phyloP scores from a whole-genome alignment of 495 filamentous ascomycete genomes.

The Geopyxis carbonaria region DNA sequence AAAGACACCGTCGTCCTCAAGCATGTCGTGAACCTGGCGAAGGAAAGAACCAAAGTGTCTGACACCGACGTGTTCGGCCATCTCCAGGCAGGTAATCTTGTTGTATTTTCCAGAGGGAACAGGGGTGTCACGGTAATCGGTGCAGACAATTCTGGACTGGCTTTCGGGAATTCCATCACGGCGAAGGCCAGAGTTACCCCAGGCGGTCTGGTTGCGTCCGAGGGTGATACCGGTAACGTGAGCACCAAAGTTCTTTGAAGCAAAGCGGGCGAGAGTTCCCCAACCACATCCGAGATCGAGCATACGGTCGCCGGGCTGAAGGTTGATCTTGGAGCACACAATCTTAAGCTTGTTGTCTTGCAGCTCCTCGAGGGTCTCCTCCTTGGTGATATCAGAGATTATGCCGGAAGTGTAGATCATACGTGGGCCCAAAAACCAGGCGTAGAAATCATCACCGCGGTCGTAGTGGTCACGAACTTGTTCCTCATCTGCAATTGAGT shows the following conservation, averaged over 20 bases:
- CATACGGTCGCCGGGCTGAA: slow-evolving; percentile 51
- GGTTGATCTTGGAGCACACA: slow-evolving; percentile 70
- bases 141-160: slow-evolving; percentile 61
- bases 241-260: slow-evolving; percentile 60
- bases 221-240: slow-evolving; percentile 65
- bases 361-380: slow-evolving; percentile 67
- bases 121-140: slow-evolving; percentile 72
- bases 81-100: slow-evolving; percentile 79
- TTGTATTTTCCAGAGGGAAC: slow-evolving; percentile 51
- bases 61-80: slow-evolving; percentile 81
- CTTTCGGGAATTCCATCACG: slow-evolving; percentile 48
- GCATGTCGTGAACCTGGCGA: slow-evolving; percentile 63
- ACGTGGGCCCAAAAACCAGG: slow-evolving; percentile 74
- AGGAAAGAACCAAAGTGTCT: slow-evolving; percentile 52
- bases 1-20: slow-evolving; percentile 70
- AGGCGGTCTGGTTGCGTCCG: slow-evolving; percentile 67
- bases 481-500: slow-evolving; percentile 48
- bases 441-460: slow-evolving; percentile 76
- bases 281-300: slow-evolving; percentile 79
- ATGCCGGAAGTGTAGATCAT: slow-evolving; percentile 84
- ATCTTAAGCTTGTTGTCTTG: slow-evolving; percentile 79
- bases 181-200: slow-evolving; percentile 60
- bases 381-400: slow-evolving; percentile 54
- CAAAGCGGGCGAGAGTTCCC: slow-evolving; percentile 70
- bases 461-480: slow-evolving; percentile 80